These are phyloP conservation scores for Leccinum subgranulosum DNA, from an alignment of 768 basidiomycete genomes.

Conservation along the genomic window DNA sequence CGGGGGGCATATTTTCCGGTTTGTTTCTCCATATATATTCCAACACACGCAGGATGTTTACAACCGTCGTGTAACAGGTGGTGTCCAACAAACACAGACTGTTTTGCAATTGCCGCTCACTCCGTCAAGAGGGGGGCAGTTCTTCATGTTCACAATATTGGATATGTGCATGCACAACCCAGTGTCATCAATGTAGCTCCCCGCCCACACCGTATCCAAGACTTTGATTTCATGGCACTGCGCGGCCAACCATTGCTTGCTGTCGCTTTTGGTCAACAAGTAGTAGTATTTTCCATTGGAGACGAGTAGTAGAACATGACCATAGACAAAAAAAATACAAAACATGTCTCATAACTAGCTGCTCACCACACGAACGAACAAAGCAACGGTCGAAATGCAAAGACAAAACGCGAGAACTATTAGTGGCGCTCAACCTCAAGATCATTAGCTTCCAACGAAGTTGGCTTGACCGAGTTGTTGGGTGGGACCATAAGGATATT, in stretches of 20 bases:
- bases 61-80: slow-evolving; percentile 46
- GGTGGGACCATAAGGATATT: slow-evolving; percentile 29
- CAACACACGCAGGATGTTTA: not conserved
- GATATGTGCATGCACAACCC: slow-evolving; percentile 62
- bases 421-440: not conserved
- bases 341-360: slow-evolving; percentile 17
- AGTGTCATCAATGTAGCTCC: slow-evolving; percentile 54
- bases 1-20: slow-evolving; percentile 70
- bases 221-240: slow-evolving; percentile 73
- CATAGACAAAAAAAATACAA: slow-evolving; percentile 17
- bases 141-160: slow-evolving; percentile 66
- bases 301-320: slow-evolving; percentile 41
- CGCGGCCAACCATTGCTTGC: slow-evolving; percentile 64
- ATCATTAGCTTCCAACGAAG: slow-evolving; percentile 21
- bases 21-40: slow-evolving; percentile 1
- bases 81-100: slow-evolving; percentile 73
- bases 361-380: slow-evolving; percentile 9
- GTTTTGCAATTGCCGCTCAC: slow-evolving; percentile 72
- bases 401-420: not conserved
- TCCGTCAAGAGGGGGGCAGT: slow-evolving; percentile 59
- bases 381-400: slow-evolving; percentile 1
- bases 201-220: slow-evolving; percentile 62
- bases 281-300: slow-evolving; percentile 63
- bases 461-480: slow-evolving; percentile 23
- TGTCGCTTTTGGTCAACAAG: slow-evolving; percentile 57